Evolutionary conservation across 1,139 yeast species (phyloP), one percentile per base, ranked within the genome.

Genomic region (Groenewaldozyma sp.): DNA sequence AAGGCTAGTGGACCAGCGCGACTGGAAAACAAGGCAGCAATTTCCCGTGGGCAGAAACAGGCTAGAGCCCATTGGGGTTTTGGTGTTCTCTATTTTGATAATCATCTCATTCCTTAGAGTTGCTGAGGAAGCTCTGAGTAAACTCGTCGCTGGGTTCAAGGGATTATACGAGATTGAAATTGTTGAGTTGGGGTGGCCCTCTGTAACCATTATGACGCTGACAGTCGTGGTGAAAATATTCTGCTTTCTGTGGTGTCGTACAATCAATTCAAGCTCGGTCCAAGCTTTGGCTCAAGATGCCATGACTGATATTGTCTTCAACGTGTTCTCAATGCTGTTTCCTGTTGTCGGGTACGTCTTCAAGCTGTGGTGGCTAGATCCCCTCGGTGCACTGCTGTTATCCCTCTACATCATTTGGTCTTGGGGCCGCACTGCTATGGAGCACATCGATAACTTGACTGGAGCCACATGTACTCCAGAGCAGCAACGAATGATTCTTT

Each of bases 211-310:
- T 45, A 82, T 82, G 93, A 34, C 66, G 0, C 44, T 71, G 13
- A 82, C 93, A 0, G 76, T 82, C 10, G 51, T 73, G 5, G 67
- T 74, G 35, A 82, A 82, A 54, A 50, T 77, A 3, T 70, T 65
- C 1, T 78, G 86, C 53, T 82, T 74, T 68, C 28, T 73, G 5
- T 75, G 84, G 76, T 82, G 91, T 56, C 63, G 71, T 24, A 63
- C 67, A n/a, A 72, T 81, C 45, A 64, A 68, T 16, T 78, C 86
- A 10, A 74, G 82, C 13, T 76, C 87, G 0, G 81, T 82, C 2
- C 82, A 76, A 55, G 94, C 94, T 0, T 63, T 82, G 41, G 86
- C 91, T 1, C 91, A 81, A 55, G 94, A 82, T 60, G 93, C 93
- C 0, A 66, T 71, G 61, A 82, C 88, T 0, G 94, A 82, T 58